These are phyloP conservation scores for Tetracladium maxilliforme DNA, from an alignment of 2,329 filamentous ascomycete genomes.

Conservation along the genomic window DNA sequence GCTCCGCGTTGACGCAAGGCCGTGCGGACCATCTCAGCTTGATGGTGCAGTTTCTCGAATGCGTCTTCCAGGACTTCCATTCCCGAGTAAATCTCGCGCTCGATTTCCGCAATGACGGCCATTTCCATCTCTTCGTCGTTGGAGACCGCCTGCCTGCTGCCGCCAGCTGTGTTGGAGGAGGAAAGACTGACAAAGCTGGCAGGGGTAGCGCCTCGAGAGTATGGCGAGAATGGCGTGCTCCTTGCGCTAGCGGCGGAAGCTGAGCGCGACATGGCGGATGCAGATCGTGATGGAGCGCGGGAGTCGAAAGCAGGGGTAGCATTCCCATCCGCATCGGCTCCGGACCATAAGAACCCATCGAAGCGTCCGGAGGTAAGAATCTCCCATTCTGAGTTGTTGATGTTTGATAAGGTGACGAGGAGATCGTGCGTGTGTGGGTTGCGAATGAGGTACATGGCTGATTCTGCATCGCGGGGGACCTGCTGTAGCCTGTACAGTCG, in stretches of 20 bases:
- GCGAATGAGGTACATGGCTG: conserved; percentile 72
- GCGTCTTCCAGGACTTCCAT: conserved; percentile 94
- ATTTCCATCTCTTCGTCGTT: conserved; percentile 92
- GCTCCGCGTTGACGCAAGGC: conserved; percentile 71
- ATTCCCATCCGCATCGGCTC: conserved; percentile 65
- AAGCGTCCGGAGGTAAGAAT: conserved; percentile 88
- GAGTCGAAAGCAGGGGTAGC: too few species aligned
- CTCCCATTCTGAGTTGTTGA: conserved; percentile 90
- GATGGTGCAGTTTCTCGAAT: conserved; percentile 79
- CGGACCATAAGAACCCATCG: conserved; percentile 90
- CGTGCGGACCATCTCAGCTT: conserved; percentile 67
- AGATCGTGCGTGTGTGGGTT: conserved; percentile 74
- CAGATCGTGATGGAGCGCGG: conserved; percentile 23
- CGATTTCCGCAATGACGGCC: conserved; percentile 75
- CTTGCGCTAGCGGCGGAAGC: conserved; percentile 11
- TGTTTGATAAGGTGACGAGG: conserved; percentile 72
- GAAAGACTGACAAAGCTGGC: conserved; percentile 21
- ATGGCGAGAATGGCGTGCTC: conserved; percentile 13
- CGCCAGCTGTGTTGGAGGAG: conserved; percentile 39
- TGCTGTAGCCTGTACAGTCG: conserved; percentile 65
- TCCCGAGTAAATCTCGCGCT: conserved; percentile 81
- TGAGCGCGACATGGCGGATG: conserved; percentile 6
- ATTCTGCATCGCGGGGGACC: conserved; percentile 71
- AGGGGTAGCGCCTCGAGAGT: conserved; percentile 4
- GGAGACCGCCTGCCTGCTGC: conserved; percentile 50